Evolutionary conservation across 768 basidiomycete genomes (phyloP), one percentile per base, ranked within the genome.

Genomic region (Hebeloma cylindrosporum): DNA sequence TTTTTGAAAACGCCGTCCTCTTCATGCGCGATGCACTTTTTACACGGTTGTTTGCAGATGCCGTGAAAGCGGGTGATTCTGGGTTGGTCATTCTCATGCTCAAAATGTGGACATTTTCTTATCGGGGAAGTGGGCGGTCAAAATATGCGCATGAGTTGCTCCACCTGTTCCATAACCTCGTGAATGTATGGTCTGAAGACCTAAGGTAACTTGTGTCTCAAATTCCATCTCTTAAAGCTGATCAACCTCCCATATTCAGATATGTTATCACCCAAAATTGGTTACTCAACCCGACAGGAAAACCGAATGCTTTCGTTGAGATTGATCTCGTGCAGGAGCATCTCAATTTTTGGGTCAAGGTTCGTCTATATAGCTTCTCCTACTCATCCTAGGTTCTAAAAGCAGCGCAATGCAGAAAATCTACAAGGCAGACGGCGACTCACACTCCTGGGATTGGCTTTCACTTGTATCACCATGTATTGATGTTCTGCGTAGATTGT

Each of bases 111-210:
- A 59, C 61, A 0, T 33, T 63, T 7, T 52, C 54, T 13, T 64
- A 56, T 47, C 62, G 65, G 2, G 66, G 64, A 0, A 65, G 51
- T 43, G 63, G 64, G 0, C 43, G 57, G 0, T 53, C 60, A 3
- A 69, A 66, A 45, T 69, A 69, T 46, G 61, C 64, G 2, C 42
- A 68, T 39, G 62, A 64, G 37, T 62, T 65, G 62, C 43, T 66
- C 0, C 51, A 61, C 33, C n/a, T 63, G 1, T 50, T 66, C 2
- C 62, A 64, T 17, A 61, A 65, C 31, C 18, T 66, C 2, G 49
- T 45, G 2, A 43, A 53, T 43, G 57, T 64, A 0, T 63, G 60
- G 59, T 52, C 53, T 3, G 28, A 41, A n/a, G 21, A 45, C n/a
- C 46, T 61, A 4, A 34, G 35, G 62, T 61, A 28, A 22, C 22